Evolutionary conservation across 75 land plant species (phyloP).

Genomic region (Pinus tabuliformis): DNA sequence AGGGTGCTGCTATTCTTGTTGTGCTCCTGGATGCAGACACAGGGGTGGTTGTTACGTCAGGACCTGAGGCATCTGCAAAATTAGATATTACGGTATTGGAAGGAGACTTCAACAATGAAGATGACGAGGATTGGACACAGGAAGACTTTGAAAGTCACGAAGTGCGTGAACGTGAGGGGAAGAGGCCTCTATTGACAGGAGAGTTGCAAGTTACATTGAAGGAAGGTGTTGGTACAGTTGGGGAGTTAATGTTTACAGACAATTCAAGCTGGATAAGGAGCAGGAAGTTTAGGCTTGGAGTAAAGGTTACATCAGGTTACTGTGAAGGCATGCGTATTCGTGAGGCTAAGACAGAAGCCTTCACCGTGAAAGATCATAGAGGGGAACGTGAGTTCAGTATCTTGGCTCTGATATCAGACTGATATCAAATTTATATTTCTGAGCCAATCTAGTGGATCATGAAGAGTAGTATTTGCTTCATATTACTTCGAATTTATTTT

Average conservation of each 20-base stretch:
- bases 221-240: conserved; percentile 90
- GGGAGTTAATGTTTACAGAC: conserved; percentile 91
- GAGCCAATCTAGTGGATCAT: neutral
- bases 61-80: conserved; percentile 74
- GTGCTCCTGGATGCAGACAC: conserved; percentile 70
- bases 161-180: conserved; percentile 93
- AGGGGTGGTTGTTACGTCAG: conserved; percentile 69
- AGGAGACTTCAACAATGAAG: conserved; percentile 88
- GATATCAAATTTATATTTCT: neutral
- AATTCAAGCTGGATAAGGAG: conserved; percentile 99
- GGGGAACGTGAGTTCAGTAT: conserved; percentile 75
- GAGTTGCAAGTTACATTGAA: conserved; percentile 74
- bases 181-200: conserved; percentile 87
- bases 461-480: neutral
- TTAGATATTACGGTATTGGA: conserved; percentile 86
- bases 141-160: conserved; percentile 86
- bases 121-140: conserved; percentile 79
- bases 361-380: conserved; percentile 96
- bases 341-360: conserved; percentile 94
- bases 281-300: conserved; percentile 90
- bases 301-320: conserved; percentile 67
- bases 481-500: neutral
- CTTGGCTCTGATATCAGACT: neutral
- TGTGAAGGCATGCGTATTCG: conserved; percentile 78
- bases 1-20: conserved; percentile 79